Evolutionary conservation across 2,329 filamentous ascomycete species (phyloP).

Genomic region (Beauveria varroae): DNA sequence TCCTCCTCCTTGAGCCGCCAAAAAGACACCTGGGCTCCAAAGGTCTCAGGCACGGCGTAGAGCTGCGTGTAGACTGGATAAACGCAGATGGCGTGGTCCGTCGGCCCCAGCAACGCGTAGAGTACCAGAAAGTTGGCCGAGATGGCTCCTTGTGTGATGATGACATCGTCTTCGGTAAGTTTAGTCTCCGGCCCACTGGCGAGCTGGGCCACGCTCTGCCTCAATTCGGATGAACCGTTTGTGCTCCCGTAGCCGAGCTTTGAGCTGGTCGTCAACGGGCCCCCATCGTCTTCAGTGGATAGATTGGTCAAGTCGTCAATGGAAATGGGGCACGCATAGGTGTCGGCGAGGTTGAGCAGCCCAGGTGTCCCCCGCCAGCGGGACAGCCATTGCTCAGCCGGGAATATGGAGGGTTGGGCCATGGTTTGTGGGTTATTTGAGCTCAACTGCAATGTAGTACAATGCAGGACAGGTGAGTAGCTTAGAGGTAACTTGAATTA

Average conservation of each 20-base stretch:
- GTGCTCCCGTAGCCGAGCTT: conserved; percentile 69
- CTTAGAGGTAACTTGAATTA: too few relatives aligned
- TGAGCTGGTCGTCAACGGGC: conserved; percentile 40
- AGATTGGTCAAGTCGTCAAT: conserved; percentile 57
- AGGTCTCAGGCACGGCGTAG: conserved; percentile 63
- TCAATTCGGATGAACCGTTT: conserved; percentile 55
- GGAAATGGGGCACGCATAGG: conserved; percentile 68
- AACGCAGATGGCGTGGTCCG: conserved; percentile 79
- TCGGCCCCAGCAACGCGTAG: conserved; percentile 62
- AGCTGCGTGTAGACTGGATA: conserved; percentile 85
- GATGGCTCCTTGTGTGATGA: conserved; percentile 76
- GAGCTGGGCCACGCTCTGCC: conserved; percentile 55
- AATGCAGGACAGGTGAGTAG: too few relatives aligned
- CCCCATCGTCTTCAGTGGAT: conserved; percentile 42
- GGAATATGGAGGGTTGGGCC: conserved; percentile 35
- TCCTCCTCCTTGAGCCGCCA: conserved; percentile 64
- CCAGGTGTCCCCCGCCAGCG: conserved; percentile 47
- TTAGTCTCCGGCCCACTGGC: conserved; percentile 52
- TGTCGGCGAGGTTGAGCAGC: conserved; percentile 68
- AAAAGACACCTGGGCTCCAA: conserved; percentile 70
- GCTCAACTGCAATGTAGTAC: too few relatives aligned
- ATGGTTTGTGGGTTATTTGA: conserved; percentile 14
- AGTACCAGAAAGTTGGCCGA: conserved; percentile 76
- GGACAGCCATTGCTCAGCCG: conserved; percentile 68
- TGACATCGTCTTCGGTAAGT: conserved; percentile 49